These are phyloP conservation scores for Phylloporus rhodoxanthus DNA, from an alignment of 768 basidiomycete species.

Conservation along the genomic window DNA sequence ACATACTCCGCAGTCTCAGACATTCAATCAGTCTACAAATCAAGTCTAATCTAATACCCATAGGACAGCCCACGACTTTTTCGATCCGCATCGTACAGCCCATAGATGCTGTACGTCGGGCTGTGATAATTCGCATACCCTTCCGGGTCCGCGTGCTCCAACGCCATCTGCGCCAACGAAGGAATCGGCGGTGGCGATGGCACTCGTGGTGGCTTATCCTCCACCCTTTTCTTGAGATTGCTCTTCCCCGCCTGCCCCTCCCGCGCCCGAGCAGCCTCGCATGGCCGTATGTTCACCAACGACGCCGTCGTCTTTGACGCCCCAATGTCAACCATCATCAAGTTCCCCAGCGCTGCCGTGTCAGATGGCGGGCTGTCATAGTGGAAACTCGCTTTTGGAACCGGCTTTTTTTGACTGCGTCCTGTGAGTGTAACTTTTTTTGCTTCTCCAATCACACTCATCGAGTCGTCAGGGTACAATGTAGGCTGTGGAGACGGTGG, in stretches of 20 bases:
- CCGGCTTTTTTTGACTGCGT: constrained; percentile 31
- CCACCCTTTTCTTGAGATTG: constrained; percentile 31
- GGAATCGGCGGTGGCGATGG: constrained; percentile 72
- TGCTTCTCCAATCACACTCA: constrained; percentile 49
- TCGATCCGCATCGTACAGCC: constrained; percentile 59
- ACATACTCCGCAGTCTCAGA: constrained; percentile 17
- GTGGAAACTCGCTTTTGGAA: constrained; percentile 18
- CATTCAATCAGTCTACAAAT: constrained; percentile 11
- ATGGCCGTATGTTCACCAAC: constrained; percentile 27
- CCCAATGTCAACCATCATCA: constrained; percentile 60
- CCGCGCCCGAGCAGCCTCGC: constrained; percentile 25
- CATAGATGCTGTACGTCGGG: constrained; percentile 80
- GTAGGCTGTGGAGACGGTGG: constrained; percentile 57
- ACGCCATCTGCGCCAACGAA: constrained; percentile 67
- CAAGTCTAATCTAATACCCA: constrained; percentile 17
- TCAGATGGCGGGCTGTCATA: constrained; percentile 31
- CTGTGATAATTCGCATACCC: constrained; percentile 65
- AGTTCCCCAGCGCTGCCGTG: constrained; percentile 46
- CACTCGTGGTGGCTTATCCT: constrained; percentile 70
- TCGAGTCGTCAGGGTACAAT: constrained; percentile 66
- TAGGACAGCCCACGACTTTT: constrained; percentile 39
- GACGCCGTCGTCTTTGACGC: constrained; percentile 33
- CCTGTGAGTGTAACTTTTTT: constrained; percentile 22
- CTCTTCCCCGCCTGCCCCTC: constrained; percentile 24
- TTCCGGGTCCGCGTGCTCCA: constrained; percentile 57